Base-by-base conservation (phyloP, 495 filamentous ascomycete genomes). In the Aspergillus bridgeri region DNA sequence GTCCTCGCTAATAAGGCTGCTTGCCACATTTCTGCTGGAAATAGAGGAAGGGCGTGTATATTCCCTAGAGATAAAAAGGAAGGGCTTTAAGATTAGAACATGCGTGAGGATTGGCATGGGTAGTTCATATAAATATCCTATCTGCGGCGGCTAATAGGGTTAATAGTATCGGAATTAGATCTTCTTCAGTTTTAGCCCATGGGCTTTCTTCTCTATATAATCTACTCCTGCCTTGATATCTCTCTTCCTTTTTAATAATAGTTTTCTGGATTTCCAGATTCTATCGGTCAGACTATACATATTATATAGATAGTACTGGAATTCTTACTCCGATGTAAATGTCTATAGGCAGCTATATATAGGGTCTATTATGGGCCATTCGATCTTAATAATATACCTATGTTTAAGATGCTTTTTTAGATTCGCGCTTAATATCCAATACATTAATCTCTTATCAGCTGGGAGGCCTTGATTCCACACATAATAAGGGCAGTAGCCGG, bases 101-200 rank as follows among this genome's bases (percentile, higher is more conserved):
- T 13, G 6, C 6, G 18, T 48, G 7, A 21, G 18, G 45, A 22
- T 48, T 48, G 18, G 1, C 18, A 23, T 48, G 18, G 23, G 18
- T 25, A 4, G 18, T 27, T 33, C 9, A 51, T 13, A 19, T 24
- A 8, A 51, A 27, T 51, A 7, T 7, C 21, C 25, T 51, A 18
- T 51, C 23, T 51, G 48, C 48, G 25, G 22, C 11, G 8, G 22
- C 48, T 51, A n/a, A 27, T 51, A n/a, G 22, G 48, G 48, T 51
- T 48, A 6, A 56, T 48, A 56, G 25, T 48, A 18, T 29, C 17
- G 21, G 45, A 48, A 56, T 38, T 33, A 6, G 11, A 56, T 33
- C 38, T 56, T 48, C 43, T 54, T 56, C 45, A 18, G 53, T 48
- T 18, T 45, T 56, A 17, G 15, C 19, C 29, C 44, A 48, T 56